Base-by-base conservation (phyloP, 2,329 filamentous ascomycete species). In the Aspergillus clavatus region DNA sequence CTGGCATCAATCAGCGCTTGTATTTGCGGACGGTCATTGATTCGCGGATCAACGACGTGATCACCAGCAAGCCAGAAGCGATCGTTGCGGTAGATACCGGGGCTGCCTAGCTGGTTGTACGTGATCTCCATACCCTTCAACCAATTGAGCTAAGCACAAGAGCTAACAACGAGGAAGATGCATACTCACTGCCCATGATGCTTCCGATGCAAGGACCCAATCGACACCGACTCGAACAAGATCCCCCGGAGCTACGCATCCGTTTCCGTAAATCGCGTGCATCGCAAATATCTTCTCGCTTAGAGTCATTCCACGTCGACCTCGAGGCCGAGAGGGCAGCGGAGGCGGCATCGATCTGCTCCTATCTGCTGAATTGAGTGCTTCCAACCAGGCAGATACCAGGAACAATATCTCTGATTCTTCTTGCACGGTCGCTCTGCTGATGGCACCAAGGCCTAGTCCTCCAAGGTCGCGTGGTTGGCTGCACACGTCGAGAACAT, bases 11-110 rank as follows among this genome's bases (percentile, higher is more conserved):
- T 62, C n/a, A 75, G 57, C 10, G 48, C 54, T 45, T 65, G 56
- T 26, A 70, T 59, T 23, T 61, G 53, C 1, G 72, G 69, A 0
- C 55, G 47, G 11, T 67, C 47, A n/a, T 65, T 64, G 6, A 69
- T 54, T 1, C 71, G 61, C 2, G 74, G 73, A 42, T 77, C 72
- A 3, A 76, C 72, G 3, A 71, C 63, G 48, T 77, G 73, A 51
- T 77, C 75, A 2, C 69, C 69, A 0, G 72, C 73, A 5, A 78
- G 62, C 74, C 74, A 77, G 51, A 77, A 69, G 0, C 74, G 59
- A 48, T 76, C 73, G 42, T 76, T 77, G 7, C 74, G 70, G 46
- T 67, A 75, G n/a, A 74, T 71, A 3, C 67, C 65, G 0, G 71
- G 70, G 10, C 57, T 51, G 3, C 70, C 69, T 6, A 76, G 53